These are phyloP conservation scores for Acer saccharum DNA, from an alignment of 345 rosid genomes.

Conservation along the genomic window DNA sequence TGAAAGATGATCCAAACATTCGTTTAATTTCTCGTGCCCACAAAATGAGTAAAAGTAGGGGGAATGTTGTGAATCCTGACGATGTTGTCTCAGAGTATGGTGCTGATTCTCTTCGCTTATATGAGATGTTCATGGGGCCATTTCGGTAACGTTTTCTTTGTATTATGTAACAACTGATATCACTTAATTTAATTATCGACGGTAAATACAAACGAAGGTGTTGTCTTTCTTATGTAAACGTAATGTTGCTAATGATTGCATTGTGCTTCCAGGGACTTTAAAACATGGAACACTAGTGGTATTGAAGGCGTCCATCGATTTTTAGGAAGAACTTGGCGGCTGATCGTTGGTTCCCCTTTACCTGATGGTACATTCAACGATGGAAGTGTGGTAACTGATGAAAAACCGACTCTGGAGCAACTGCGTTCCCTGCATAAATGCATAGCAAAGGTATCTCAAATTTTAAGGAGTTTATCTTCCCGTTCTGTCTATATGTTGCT, in stretches of 20 bases:
- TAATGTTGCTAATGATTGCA: slow-evolving; percentile 11
- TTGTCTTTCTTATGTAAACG: background rate
- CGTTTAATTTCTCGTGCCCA: slow-evolving; percentile 73
- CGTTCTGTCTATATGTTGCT: background rate
- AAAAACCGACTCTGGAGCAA: slow-evolving; percentile 72
- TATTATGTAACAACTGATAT: background rate
- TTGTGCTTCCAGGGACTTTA: slow-evolving; percentile 69
- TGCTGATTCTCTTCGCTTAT: slow-evolving; percentile 92
- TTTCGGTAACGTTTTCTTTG: slow-evolving; percentile 53
- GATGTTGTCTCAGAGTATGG: slow-evolving; percentile 86
- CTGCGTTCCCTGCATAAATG: slow-evolving; percentile 76
- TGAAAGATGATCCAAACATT: slow-evolving; percentile 64
- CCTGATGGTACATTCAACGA: slow-evolving; percentile 59
- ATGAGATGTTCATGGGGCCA: slow-evolving; percentile 99
- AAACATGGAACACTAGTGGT: slow-evolving; percentile 94
- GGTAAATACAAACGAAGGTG: slow-evolving; percentile 2
- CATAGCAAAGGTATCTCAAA: slow-evolving; percentile 72
- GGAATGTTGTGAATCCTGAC: slow-evolving; percentile 94
- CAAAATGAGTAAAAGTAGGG: slow-evolving; percentile 98
- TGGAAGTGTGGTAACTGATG: slow-evolving; percentile 61
- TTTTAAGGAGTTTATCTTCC: background rate
- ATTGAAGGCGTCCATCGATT: slow-evolving; percentile 96
- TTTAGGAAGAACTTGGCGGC: slow-evolving; percentile 88
- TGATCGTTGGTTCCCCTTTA: slow-evolving; percentile 69
- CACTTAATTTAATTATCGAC: background rate